A percentile compares a stretch with the other conserved stretches of the same genome.
Conservation (phyloP, 345 rosid species). For the Rhodomyrtus tomentosa region DNA sequence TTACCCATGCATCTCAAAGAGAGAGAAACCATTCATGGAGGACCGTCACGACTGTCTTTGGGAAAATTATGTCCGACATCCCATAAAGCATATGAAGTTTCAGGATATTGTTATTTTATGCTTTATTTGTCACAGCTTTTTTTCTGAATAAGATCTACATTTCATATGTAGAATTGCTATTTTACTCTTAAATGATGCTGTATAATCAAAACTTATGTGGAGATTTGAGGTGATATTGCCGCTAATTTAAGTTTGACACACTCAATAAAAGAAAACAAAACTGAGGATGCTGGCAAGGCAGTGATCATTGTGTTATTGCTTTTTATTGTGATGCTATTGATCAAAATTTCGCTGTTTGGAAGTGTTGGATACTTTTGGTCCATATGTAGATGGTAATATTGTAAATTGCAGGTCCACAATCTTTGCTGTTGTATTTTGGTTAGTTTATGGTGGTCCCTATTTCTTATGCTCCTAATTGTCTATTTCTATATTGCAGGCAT, state of each 20-base stretch:
- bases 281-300: not conserved
- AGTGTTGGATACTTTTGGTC: not conserved
- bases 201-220: no score
- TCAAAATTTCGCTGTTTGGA: not conserved
- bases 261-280: not conserved
- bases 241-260: not conserved
- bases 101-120: not conserved
- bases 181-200: not conserved
- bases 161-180: not conserved
- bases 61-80: not conserved
- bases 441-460: not conserved
- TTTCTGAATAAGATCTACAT: not conserved
- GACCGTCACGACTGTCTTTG: not conserved
- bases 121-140: not conserved
- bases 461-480: not conserved
- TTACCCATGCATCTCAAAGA: not conserved
- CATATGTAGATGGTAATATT: not conserved
- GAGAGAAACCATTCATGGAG: not conserved
- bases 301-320: not conserved
- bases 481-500: constrained; percentile 43
- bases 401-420: not conserved
- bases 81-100: not conserved
- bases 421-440: not conserved
- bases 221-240: not conserved
- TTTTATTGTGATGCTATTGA: not conserved